Percentiles rank a stretch among this genome's conserved stretches.
Evolutionary conservation across 108 stramenopile species (phyloP).

Genomic region (Bacterosira constricta): DNA sequence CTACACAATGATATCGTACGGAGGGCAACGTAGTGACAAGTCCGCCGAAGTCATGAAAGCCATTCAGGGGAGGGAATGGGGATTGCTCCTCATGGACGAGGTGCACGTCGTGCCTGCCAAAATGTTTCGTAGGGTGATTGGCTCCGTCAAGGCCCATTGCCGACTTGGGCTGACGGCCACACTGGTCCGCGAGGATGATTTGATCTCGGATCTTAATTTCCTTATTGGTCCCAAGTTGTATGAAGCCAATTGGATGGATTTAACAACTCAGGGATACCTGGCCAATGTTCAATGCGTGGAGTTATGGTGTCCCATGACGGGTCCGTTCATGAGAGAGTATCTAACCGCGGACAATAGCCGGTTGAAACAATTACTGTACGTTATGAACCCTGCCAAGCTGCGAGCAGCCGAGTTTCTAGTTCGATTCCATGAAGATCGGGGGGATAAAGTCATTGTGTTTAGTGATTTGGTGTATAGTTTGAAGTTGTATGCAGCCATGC

Average conservation of each 20-base stretch:
- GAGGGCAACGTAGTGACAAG: slow-evolving; percentile 86
- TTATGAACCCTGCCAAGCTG: slow-evolving; percentile 98
- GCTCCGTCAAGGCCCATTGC: slow-evolving; percentile 95
- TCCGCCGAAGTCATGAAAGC: slow-evolving; percentile 89
- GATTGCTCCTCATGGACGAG: slow-evolving; percentile 98
- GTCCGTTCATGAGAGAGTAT: slow-evolving; percentile 96
- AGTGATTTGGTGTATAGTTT: slow-evolving; percentile 93
- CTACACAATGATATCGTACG: slow-evolving; percentile 96
- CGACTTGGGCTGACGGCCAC: slow-evolving; percentile 98
- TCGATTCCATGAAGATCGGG: slow-evolving; percentile 91
- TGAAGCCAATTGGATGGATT: slow-evolving; percentile 99
- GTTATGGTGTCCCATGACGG: slow-evolving; percentile 99
- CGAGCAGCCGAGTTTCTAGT: slow-evolving; percentile 92
- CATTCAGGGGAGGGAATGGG: slow-evolving; percentile 95
- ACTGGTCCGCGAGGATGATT: slow-evolving; percentile 97
- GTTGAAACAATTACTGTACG: slow-evolving; percentile 92
- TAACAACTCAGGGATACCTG: slow-evolving; percentile 95
- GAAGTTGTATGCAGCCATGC: slow-evolving; percentile 87
- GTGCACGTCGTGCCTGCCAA: slow-evolving; percentile 96
- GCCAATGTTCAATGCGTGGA: slow-evolving; percentile 99
- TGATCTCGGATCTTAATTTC: slow-evolving; percentile 97
- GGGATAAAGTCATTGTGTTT: slow-evolving; percentile 99
- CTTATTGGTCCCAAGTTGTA: slow-evolving; percentile 99
- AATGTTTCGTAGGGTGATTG: slow-evolving; percentile 93
- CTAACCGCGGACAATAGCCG: slow-evolving; percentile 76